phyloP scores from a whole-genome alignment of 1,284 basidiomycete genomes.

The Melampsora abietis-canadensis region DNA sequence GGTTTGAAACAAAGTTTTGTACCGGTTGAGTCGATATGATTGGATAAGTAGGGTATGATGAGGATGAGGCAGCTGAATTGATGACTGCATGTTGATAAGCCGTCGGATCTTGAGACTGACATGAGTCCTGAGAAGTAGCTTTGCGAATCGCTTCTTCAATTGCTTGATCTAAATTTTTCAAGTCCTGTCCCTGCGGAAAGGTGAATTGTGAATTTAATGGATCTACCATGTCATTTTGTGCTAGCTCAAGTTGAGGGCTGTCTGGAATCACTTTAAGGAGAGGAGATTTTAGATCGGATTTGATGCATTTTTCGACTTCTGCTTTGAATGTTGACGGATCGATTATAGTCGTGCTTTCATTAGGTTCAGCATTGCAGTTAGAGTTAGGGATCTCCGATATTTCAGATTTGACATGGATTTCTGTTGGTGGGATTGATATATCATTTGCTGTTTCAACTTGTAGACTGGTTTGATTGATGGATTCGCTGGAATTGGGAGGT shows the following conservation, averaged over 20 bases:
- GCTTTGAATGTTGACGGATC: too few relatives aligned
- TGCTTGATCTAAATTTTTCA: not conserved
- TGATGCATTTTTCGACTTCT: too few relatives aligned
- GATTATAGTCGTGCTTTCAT: too few relatives aligned
- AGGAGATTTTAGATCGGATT: too few relatives aligned
- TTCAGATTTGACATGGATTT: too few relatives aligned
- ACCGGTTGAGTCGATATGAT: not conserved
- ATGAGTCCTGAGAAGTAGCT: not conserved
- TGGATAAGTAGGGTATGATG: not conserved
- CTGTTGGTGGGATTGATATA: too few relatives aligned
- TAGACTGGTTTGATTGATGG: too few relatives aligned
- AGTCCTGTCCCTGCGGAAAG: not conserved
- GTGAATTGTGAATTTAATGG: not conserved
- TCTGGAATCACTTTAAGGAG: too few relatives aligned
- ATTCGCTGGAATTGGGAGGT: too few relatives aligned
- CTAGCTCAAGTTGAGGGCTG: not conserved
- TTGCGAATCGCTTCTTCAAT: conserved; percentile 4
- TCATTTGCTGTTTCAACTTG: too few relatives aligned
- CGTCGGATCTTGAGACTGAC: not conserved
- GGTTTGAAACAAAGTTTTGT: not conserved
- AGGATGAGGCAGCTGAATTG: not conserved
- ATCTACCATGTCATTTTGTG: not conserved
- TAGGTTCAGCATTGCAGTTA: too few relatives aligned
- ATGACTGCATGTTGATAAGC: not conserved
- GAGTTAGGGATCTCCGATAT: too few relatives aligned